Evolutionary conservation across 1,284 basidiomycete species (phyloP).

Genomic region (Moesziomyces aphidis): DNA sequence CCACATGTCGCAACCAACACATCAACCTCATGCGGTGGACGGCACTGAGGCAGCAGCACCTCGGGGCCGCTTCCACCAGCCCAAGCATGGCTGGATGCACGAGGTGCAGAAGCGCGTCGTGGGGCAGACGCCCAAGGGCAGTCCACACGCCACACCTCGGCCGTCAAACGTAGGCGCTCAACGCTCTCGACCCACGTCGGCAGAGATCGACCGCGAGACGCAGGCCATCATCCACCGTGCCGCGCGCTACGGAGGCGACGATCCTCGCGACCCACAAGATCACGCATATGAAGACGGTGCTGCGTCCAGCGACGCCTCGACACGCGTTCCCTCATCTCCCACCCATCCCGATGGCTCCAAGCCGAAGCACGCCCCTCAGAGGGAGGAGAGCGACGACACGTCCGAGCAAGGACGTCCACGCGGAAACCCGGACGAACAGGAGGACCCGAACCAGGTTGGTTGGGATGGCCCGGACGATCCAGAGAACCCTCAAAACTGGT

Average conservation of each 20-base stretch:
- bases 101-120: constrained; percentile 18
- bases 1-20: constrained; percentile 18
- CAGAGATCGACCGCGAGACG: constrained; percentile 19
- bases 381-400: constrained; percentile 7
- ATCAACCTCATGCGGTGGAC: neutral
- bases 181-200: constrained; percentile 1
- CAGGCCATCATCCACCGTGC: constrained; percentile 29
- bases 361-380: constrained; percentile 6
- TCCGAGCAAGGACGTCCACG: constrained; percentile 25
- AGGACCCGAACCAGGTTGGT: constrained; percentile 34
- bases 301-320: constrained; percentile 15
- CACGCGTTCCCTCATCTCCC: constrained; percentile 32
- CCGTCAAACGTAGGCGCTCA: constrained; percentile 4
- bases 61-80: constrained; percentile 11
- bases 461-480: constrained; percentile 51
- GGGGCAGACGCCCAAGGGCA: constrained; percentile 33
- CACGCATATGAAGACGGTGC: constrained; percentile 11
- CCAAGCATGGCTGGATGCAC: constrained; percentile 39
- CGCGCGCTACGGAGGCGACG: constrained; percentile 33
- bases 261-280: constrained; percentile 34
- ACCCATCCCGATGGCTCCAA: constrained; percentile 9
- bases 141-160: constrained; percentile 3
- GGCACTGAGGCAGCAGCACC: neutral
- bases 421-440: constrained; percentile 32
- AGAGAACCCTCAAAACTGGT: constrained; percentile 57